Evolutionary conservation across 305 asterid genomes (phyloP).

Genomic region (Lippia alba): DNA sequence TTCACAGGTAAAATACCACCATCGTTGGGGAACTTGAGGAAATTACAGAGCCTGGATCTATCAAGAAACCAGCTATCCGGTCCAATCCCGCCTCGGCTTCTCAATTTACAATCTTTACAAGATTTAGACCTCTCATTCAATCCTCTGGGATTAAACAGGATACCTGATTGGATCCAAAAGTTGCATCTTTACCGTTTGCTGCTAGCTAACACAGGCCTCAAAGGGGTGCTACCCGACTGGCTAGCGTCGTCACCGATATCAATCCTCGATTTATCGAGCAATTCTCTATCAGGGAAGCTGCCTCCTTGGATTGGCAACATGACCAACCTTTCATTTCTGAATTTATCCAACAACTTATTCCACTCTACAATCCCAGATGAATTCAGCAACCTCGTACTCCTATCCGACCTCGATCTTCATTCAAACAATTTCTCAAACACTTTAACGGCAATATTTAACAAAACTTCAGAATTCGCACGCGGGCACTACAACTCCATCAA

Average conservation of each 20-base stretch:
- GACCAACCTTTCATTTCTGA: neutral
- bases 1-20: conserved; percentile 59
- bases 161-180: neutral
- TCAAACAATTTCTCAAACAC: neutral
- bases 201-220: neutral
- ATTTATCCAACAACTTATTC: neutral
- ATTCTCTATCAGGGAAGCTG: neutral
- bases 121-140: neutral
- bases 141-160: neutral
- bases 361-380: neutral
- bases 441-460: neutral
- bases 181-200: neutral
- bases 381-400: neutral
- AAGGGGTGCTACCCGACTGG: neutral
- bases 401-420: neutral
- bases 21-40: conserved; percentile 51
- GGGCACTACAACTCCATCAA: neutral
- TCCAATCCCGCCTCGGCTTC: conserved; percentile 29
- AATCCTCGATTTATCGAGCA: neutral
- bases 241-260: neutral
- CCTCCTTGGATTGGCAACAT: neutral
- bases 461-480: neutral
- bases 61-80: conserved; percentile 58
- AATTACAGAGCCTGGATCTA: conserved; percentile 47
- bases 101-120: neutral